A percentile compares a stretch with the other conserved stretches of the same genome.
These are phyloP conservation scores for Arctium minus DNA, from an alignment of 129 eudicot species.

Conservation along the genomic window DNA sequence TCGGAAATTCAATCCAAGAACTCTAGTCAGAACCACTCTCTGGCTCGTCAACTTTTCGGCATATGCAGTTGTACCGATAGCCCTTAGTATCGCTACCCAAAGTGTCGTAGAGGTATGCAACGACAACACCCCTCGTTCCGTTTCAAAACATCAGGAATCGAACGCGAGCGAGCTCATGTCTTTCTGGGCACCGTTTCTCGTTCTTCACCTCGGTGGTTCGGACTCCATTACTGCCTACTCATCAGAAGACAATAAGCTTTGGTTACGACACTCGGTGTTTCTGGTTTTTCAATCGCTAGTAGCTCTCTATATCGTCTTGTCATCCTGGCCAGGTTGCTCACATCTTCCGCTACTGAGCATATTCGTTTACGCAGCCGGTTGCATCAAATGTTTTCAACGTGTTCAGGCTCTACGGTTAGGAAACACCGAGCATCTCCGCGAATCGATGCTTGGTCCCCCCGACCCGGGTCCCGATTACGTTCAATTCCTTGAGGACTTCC, in stretches of 20 bases:
- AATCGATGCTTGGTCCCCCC: constrained; percentile 44
- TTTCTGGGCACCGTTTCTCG: constrained; percentile 68
- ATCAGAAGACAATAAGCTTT: constrained; percentile 57
- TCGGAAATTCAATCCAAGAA: constrained; percentile 32
- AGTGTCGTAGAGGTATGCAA: constrained; percentile 28
- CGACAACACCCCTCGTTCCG: neutral
- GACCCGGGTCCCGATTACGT: constrained; percentile 65
- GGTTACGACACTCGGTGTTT: constrained; percentile 42
- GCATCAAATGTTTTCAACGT: constrained; percentile 49
- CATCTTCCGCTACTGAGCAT: constrained; percentile 30
- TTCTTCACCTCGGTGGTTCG: constrained; percentile 66
- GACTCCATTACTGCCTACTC: constrained; percentile 66
- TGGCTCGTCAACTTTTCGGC: constrained; percentile 52
- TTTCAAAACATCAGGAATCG: neutral
- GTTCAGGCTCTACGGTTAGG: constrained; percentile 39
- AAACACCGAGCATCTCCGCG: constrained; percentile 36
- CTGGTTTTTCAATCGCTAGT: constrained; percentile 29
- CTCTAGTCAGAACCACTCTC: constrained; percentile 34
- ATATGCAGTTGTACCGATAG: constrained; percentile 35
- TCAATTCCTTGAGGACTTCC: constrained; percentile 41
- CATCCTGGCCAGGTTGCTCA: constrained; percentile 45
- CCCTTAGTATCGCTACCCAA: constrained; percentile 41
- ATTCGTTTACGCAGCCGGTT: constrained; percentile 22
- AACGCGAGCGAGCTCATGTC: constrained; percentile 31
- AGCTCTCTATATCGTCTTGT: constrained; percentile 40